Evolutionary conservation across 139 green algal genomes (phyloP), one percentile per base, ranked within the genome.

Genomic region (Mesotaenium endlicherianum): DNA sequence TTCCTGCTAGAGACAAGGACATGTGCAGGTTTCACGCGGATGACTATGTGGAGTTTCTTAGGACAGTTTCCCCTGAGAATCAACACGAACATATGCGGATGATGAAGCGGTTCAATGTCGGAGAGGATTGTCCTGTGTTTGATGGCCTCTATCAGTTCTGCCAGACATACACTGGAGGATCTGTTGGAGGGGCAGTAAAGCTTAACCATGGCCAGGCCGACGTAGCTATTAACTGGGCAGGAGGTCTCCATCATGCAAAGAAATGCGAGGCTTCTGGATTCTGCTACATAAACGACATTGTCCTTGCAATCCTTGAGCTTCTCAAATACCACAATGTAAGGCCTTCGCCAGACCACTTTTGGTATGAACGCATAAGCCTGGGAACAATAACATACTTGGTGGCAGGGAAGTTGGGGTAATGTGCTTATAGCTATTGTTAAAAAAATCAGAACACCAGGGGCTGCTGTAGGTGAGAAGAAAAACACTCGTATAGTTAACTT

Each of bases 271-370:
- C 90, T 0, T 92, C 86, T 30, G 96, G 96, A 5, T 99, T 99
- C 90, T 99, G 95, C 87, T 98, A 98, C 80, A 90, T 99, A 42
- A 99, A 99, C 81, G 96, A 99, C 91, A 98, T 99, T 69, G 96
- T 99, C 42, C 90, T 99, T 58, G 93, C 92, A 41, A 97, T 97
- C 36, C 89, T 99, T 81, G 96, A 99, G 92, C 50, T 88, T 8
- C 79, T 89, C 1, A 89, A 89, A 82, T 89, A 89, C 45, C 84
- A 89, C 41, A 40, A 68, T 16, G 80, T 86, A n/a, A n/a, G n/a
- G n/a, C n/a, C n/a, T n/a, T n/a, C n/a, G n/a, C n/a, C n/a, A n/a
- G n/a, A n/a, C n/a, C n/a, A n/a, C n/a, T n/a, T n/a, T n/a, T n/a
- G n/a, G n/a, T n/a, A n/a, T n/a, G n/a, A n/a, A n/a, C n/a, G n/a